Percentiles rank a stretch among this genome's conserved stretches.
Evolutionary conservation across 31 red algal genomes (phyloP).

Genomic region (Odonthalia washingtoniensis): DNA sequence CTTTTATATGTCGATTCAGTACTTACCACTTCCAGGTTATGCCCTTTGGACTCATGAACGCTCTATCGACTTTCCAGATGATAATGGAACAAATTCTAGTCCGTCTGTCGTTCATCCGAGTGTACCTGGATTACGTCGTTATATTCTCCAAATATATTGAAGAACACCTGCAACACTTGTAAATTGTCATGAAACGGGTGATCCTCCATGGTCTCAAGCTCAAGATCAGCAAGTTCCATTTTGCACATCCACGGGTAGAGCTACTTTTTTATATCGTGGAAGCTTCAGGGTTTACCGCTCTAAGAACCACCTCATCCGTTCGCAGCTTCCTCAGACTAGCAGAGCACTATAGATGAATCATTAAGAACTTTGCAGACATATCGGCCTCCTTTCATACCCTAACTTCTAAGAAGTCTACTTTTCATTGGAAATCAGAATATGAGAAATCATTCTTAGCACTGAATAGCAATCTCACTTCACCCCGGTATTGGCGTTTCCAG

Average conservation of each 20-base stretch:
- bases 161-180: not conserved
- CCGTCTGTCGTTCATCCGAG: not conserved
- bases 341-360: not conserved
- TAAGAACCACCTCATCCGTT: not conserved
- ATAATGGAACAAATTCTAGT: not conserved
- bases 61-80: not conserved
- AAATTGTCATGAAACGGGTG: not conserved
- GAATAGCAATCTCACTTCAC: not conserved
- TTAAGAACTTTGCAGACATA: not conserved
- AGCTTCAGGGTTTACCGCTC: no score
- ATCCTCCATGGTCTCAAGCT: not conserved
- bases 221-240: not conserved
- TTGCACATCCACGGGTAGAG: no score
- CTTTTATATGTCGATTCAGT: not conserved
- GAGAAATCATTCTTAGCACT: not conserved
- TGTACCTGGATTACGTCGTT: not conserved
- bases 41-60: not conserved
- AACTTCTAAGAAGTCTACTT: not conserved
- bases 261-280: no score
- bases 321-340: not conserved
- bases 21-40: not conserved
- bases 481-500: slow-evolving; percentile 5
- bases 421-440: not conserved
- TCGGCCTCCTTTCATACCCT: not conserved
- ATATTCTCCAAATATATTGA: no score